Evolutionary conservation across 495 filamentous ascomycete species (phyloP).

Genomic region (Aspergillus sclerotiicarbonarius): DNA sequence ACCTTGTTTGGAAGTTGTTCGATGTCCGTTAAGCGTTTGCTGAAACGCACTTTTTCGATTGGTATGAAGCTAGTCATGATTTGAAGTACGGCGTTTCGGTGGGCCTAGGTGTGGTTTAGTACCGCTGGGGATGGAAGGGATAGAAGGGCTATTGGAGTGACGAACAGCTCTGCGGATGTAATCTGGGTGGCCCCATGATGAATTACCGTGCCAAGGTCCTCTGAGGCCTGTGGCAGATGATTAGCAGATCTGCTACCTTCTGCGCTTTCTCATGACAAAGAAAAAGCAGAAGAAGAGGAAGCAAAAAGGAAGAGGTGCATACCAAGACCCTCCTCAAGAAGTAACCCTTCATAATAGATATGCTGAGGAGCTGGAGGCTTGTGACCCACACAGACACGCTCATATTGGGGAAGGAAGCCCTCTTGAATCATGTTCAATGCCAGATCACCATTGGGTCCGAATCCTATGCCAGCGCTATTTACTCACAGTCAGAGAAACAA

Average conservation of each 20-base stretch:
- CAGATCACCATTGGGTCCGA: slow-evolving; percentile 44
- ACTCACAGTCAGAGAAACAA: not conserved
- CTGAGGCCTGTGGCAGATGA: not conserved
- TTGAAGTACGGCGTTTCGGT: slow-evolving; percentile 23
- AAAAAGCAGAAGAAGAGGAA: no score
- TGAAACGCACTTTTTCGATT: slow-evolving; percentile 26
- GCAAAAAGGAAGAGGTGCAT: not conserved
- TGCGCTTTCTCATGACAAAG: no score
- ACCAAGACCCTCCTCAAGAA: slow-evolving; percentile 7
- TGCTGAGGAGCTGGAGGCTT: not conserved
- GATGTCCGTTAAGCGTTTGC: slow-evolving; percentile 19
- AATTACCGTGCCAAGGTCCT: not conserved
- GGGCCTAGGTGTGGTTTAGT: slow-evolving; percentile 10
- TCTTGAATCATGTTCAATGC: slow-evolving; percentile 41
- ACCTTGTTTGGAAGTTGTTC: slow-evolving; percentile 22
- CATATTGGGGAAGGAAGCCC: slow-evolving; percentile 4
- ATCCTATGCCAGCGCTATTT: slow-evolving; percentile 5
- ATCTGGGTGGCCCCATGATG: not conserved
- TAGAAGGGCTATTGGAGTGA: not conserved
- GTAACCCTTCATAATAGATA: slow-evolving; percentile 5
- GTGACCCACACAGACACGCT: slow-evolving; percentile 9
- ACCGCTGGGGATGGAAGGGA: not conserved
- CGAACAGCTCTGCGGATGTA: slow-evolving; percentile 1
- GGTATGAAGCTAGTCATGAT: slow-evolving; percentile 27
- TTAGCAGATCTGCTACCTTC: not conserved